Evolutionary conservation across 2,329 filamentous ascomycete genomes (phyloP), one percentile per base, ranked within the genome.

Genomic region (Penicillium sp.): DNA sequence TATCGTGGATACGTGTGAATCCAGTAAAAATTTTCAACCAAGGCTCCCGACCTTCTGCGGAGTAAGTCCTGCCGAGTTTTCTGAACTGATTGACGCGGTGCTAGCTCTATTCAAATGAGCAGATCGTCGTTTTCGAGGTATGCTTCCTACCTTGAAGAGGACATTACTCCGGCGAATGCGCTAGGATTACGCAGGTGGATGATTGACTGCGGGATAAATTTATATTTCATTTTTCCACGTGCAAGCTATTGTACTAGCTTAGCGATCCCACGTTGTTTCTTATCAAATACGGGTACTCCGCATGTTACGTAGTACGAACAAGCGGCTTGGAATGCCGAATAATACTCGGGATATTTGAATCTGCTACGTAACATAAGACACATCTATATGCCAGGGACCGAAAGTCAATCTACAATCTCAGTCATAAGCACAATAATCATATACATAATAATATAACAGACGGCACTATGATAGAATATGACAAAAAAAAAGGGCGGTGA

Each of bases 361-460:
- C 20, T 47, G 14, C 16, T 38, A n/a, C n/a, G n/a, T n/a, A 46
- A 45, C 18, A 18, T 28, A 8, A 33, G 14, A 35, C n/a, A 18
- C 24, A 52, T 9, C 30, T 14, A 35, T 35, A 5, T 52, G 42
- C 42, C 51, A 53, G 51, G 51, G 26, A 46, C 51, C 50, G 51
- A 53, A 53, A 53, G 51, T 53, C 51, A 53, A 53, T 53, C 51
- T 35, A 20, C 20, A 45, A 18, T 18, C 35, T 1, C 7, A 40
- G 18, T n/a, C 35, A 5, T 7, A 7, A 40, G 18, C 35, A 9
- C 26, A 9, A 5, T 18, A 20, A 18, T 18, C 38, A 42, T 42
- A 18, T 42, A 42, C 38, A 42, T 40, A 18, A 40, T 40, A 40
- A n/a, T 40, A 42, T 42, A 42, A 42, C n/a, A 40, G 9, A 40